Conservation (phyloP, 129 eudicot genomes). For the Dittrichia graveolens region DNA sequence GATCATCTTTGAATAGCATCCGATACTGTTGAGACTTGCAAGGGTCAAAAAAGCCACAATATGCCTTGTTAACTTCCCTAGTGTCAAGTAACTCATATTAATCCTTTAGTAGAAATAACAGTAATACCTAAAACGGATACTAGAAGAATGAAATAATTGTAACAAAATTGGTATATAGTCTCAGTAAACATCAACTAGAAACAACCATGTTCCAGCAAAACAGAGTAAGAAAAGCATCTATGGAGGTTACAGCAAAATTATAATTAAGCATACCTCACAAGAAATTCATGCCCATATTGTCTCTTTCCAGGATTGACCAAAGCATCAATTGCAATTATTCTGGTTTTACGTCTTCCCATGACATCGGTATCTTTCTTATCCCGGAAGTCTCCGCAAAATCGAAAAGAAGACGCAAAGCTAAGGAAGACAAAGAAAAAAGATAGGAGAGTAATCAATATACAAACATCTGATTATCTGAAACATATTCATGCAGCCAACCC, state of each 20-base stretch:
- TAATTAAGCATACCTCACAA: slow-evolving; percentile 46
- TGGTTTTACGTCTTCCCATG: slow-evolving; percentile 72
- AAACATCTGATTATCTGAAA: not conserved
- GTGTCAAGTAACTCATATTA: not conserved
- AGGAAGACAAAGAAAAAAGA: slow-evolving; percentile 18
- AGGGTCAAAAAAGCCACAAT: slow-evolving; percentile 74
- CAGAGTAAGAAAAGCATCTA: not conserved
- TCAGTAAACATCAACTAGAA: not conserved
- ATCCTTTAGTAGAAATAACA: slow-evolving; percentile 19
- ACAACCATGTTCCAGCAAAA: not conserved
- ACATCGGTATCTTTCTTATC: slow-evolving; percentile 63
- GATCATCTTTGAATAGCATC: slow-evolving; percentile 31
- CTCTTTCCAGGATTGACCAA: slow-evolving; percentile 65
- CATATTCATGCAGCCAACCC: slow-evolving; percentile 16
- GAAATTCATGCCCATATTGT: slow-evolving; percentile 59
- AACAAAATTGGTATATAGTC: slow-evolving; percentile 5
- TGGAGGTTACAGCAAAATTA: not conserved
- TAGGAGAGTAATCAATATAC: not conserved
- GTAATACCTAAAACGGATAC: not conserved
- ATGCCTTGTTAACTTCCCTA: slow-evolving; percentile 94
- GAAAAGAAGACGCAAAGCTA: slow-evolving; percentile 88
- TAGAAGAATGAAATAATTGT: slow-evolving; percentile 4
- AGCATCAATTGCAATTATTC: slow-evolving; percentile 93
- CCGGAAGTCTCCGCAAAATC: slow-evolving; percentile 59
- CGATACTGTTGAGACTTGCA: slow-evolving; percentile 44